Percentiles rank a stretch among this genome's conserved stretches.
These are phyloP conservation scores for Anaeramoeba ignava DNA, from an alignment of 78 protist species.

Conservation along the genomic window DNA sequence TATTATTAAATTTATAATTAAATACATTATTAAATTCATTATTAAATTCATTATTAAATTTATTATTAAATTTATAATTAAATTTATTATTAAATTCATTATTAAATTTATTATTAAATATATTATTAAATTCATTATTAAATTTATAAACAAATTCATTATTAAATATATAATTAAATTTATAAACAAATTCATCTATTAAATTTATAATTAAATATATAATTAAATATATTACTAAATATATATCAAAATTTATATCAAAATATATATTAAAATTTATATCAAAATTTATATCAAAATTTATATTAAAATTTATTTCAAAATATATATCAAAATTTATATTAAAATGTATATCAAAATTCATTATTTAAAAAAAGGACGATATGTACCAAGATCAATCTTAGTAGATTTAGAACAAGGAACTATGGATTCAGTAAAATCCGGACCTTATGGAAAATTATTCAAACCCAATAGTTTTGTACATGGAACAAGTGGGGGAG, in stretches of 20 bases:
- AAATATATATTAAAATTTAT: too few species aligned
- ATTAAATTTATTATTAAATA: too few species aligned
- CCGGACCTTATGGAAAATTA: constrained; percentile 55
- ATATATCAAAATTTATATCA: constrained; percentile 82
- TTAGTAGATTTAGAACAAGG: constrained; percentile 96
- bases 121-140: too few species aligned
- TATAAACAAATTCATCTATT: too few species aligned
- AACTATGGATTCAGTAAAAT: constrained; percentile 83
- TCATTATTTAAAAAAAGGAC: constrained; percentile 81
- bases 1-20: too few species aligned
- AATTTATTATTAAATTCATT: constrained; percentile 82
- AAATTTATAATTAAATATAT: too few species aligned
- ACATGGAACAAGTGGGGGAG: constrained; percentile 80
- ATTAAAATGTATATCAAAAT: constrained; percentile 91
- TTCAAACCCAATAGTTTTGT: constrained; percentile 90
- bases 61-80: neutral
- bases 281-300: too few species aligned
- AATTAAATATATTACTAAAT: constrained; percentile 85
- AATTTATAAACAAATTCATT: too few species aligned
- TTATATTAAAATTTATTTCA: too few species aligned
- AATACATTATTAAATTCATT: too few species aligned
- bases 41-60: neutral
- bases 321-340: constrained; percentile 76
- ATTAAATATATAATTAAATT: too few species aligned
- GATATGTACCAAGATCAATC: constrained; percentile 93